Evolutionary conservation across 352 stramenopile genomes (phyloP), one percentile per base, ranked within the genome.

Genomic region (Globisporangium carolinianum): DNA sequence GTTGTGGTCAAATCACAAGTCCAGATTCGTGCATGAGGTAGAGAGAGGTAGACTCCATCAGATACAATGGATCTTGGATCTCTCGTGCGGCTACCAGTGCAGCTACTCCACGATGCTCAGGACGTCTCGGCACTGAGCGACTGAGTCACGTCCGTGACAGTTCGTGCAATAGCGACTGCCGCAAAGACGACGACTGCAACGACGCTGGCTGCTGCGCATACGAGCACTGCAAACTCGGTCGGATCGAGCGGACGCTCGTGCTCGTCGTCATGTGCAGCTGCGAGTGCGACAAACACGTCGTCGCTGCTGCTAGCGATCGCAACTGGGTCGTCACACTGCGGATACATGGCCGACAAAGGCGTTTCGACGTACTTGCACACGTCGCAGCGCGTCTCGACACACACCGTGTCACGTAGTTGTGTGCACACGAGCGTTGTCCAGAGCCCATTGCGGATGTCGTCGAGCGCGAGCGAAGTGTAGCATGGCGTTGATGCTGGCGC

Each of bases 341-440:
- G 39, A 42, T 62, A 62, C 4, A 11, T 36, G 2, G 42, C 45
- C 2, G 57, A 57, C 4, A 2, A 11, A 6, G 5, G 4, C n/a
- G 49, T 37, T 4, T 62, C 57, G 35, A 62, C 45, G 57, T 62
- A 62, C 57, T 62, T 62, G 50, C 57, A 62, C 24, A 47, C 52
- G 50, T 47, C 12, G 17, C 57, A 62, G 11, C 47, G 51, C n/a
- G 42, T 39, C 41, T 62, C 35, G 4, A 47, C 10, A 14, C 57
- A 62, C 8, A 0, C 6, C 5, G 6, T 10, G 17, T 5, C 12
- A 6, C 17, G 35, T 2, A 14, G 11, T 10, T 32, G 51, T 10
- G 14, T 1, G 4, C 50, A 62, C 7, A 14, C 47, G 35, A 47
- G 12, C 17, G 45, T 62, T 35, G 57, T 51, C 57, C 57, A 62